Evolutionary conservation across 2,329 filamentous ascomycete species (phyloP), one percentile per base, ranked within the genome.

Genomic region (Botrytis pseudocinerea): DNA sequence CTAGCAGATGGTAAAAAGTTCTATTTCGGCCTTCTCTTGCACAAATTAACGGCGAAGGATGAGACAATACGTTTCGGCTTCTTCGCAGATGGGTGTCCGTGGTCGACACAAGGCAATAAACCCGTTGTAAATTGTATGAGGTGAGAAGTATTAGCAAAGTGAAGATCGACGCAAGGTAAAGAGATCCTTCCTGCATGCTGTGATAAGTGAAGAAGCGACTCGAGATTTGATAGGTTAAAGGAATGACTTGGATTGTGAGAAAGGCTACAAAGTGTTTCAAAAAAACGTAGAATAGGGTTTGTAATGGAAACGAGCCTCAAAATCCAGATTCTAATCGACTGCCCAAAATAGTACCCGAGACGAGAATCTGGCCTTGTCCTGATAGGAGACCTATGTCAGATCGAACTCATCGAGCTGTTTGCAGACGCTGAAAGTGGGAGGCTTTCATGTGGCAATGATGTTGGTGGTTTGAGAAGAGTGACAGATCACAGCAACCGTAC

Each of bases 341-440:
- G 64, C 64, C 22, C 46, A 18, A 68, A 54, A 68, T 68, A 54
- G 46, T 20, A 68, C 64, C 46, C 25, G 35, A 40, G 46, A 68
- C 32, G 40, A n/a, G 51, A 20, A 40, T 12, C 16, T 16, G 35
- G 46, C 46, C 64, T 40, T 35, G 46, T 40, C 46, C 35, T 32
- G 46, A 68, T 54, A 35, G 40, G 48, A n/a, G 64, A 68, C 46
- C 46, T 68, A 68, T 40, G 54, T 54, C 25, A 54, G 35, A 54
- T 68, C 25, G 46, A 66, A 54, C n/a, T 68, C 16, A 54, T 54
- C 32, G 35, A 66, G 40, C 38, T 66, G 16, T 6, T 38, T 28
- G 46, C 8, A 40, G 46, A 28, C 12, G 25, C 18, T 42, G 46
- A 28, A 40, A 51, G 46, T 54, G 46, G 64, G 48, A 68, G 64